phyloP scores from a whole-genome alignment of 2,329 filamentous ascomycete genomes.

The Cyphellophora europaea region DNA sequence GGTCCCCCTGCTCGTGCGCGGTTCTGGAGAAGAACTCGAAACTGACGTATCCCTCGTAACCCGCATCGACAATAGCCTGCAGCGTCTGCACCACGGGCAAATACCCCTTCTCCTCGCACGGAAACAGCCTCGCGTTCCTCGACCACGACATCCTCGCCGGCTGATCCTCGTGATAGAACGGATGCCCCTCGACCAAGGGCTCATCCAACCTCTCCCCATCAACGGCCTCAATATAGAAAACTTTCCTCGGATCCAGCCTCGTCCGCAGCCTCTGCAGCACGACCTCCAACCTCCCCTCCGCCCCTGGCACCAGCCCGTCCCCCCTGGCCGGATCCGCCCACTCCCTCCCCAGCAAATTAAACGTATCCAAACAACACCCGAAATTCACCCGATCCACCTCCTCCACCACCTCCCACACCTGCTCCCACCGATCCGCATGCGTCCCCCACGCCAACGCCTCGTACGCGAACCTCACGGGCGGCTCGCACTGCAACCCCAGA shows the following conservation, averaged over 20 bases:
- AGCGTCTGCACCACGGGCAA: constrained; percentile 56
- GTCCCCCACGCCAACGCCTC: constrained; percentile 68
- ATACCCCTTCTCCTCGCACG: constrained; percentile 57
- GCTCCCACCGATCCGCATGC: constrained; percentile 61
- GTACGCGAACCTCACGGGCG: constrained; percentile 56
- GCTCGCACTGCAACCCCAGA: constrained; percentile 48
- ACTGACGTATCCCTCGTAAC: constrained; percentile 37
- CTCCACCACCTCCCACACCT: constrained; percentile 58
- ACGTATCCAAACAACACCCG: constrained; percentile 67
- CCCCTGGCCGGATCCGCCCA: constrained; percentile 57
- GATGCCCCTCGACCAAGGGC: constrained; percentile 50
- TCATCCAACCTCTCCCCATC: constrained; percentile 56
- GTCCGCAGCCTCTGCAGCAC: constrained; percentile 43
- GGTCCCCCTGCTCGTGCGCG: constrained; percentile 9
- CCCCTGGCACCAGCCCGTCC: constrained; percentile 44
- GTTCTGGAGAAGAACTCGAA: constrained; percentile 19
- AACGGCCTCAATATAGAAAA: constrained; percentile 70
- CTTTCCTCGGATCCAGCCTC: constrained; percentile 47
- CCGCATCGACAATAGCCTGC: constrained; percentile 51
- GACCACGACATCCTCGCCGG: constrained; percentile 67
- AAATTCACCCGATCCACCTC: constrained; percentile 61
- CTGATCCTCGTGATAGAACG: constrained; percentile 50
- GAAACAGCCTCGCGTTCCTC: constrained; percentile 62
- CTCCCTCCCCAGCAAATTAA: constrained; percentile 64
- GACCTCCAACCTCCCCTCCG: constrained; percentile 35